Conservation (phyloP, 768 basidiomycete genomes). For the Mycena filopes region DNA sequence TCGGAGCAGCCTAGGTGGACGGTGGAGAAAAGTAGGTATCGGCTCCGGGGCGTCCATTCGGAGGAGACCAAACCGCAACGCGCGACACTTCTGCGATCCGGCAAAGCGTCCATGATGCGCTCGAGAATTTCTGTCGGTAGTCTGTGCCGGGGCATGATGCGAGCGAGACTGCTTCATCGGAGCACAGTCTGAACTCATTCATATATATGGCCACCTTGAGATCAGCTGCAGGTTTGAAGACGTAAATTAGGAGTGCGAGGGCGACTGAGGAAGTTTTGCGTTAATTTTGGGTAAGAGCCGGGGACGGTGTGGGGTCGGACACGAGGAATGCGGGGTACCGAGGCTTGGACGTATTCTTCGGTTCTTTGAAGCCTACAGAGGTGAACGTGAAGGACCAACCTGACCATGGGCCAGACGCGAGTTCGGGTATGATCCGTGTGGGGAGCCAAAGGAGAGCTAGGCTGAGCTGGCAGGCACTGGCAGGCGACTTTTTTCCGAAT, state of each 20-base stretch:
- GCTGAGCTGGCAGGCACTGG: too few species aligned
- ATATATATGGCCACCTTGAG: background rate
- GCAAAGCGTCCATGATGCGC: slow-evolving; percentile 32
- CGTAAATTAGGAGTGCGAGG: slow-evolving; percentile 2
- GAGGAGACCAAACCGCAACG: slow-evolving; percentile 35
- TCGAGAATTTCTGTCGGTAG: slow-evolving; percentile 33
- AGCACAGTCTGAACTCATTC: too few species aligned
- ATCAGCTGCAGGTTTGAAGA: background rate
- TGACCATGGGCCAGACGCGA: too few species aligned
- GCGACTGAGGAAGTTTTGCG: background rate
- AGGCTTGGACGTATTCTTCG: too few species aligned
- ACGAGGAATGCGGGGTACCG: background rate
- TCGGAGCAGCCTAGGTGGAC: slow-evolving; percentile 6
- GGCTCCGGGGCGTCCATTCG: slow-evolving; percentile 32
- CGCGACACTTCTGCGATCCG: slow-evolving; percentile 27
- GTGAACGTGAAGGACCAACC: too few species aligned
- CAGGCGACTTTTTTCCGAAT: too few species aligned
- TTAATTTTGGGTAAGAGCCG: slow-evolving; percentile 3
- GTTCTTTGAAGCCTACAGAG: too few species aligned
- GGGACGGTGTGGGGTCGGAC: background rate
- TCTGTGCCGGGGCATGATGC: slow-evolving; percentile 9
- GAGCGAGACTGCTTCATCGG: background rate
- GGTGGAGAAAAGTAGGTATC: slow-evolving; percentile 34
- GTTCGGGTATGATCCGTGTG: too few species aligned
- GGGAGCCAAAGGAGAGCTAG: too few species aligned